These are phyloP conservation scores for Ogataea henricii DNA, from an alignment of 805 yeast species.

Conservation along the genomic window DNA sequence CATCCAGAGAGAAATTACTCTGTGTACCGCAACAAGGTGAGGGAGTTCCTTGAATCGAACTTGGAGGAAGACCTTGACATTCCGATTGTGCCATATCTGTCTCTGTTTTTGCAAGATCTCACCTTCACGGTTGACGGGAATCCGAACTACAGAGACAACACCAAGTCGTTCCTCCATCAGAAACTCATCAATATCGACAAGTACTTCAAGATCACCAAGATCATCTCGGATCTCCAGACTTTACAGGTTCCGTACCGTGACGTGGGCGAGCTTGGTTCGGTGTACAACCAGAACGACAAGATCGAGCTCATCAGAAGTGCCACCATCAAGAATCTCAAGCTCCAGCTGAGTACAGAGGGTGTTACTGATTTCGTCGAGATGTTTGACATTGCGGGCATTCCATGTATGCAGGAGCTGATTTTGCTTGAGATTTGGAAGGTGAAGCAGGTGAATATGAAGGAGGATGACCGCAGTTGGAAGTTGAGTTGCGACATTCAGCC, in stretches of 20 bases:
- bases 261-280: conserved; percentile 32
- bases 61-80: conserved; percentile 43
- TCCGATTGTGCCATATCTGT: conserved; percentile 77
- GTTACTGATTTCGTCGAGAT: conserved; percentile 30
- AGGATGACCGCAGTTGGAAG: conserved; percentile 72
- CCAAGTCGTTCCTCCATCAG: conserved; percentile 51
- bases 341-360: conserved; percentile 18
- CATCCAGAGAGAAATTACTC: conserved; percentile 76
- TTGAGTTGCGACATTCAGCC: conserved; percentile 65
- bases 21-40: conserved; percentile 65
- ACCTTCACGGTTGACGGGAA: conserved; percentile 86
- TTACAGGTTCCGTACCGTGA: conserved; percentile 62
- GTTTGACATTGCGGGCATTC: conserved; percentile 42
- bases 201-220: conserved; percentile 63
- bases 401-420: conserved; percentile 57
- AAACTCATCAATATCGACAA: conserved; percentile 74
- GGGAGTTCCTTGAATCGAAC: conserved; percentile 54
- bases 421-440: conserved; percentile 72
- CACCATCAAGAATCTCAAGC: conserved; percentile 30
- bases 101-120: conserved; percentile 73
- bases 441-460: conserved; percentile 56
- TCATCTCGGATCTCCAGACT: conserved; percentile 65
- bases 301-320: conserved; percentile 32
- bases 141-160: conserved; percentile 60
- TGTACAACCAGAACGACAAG: conserved; percentile 27